phyloP scores from a whole-genome alignment of 345 rosid species.

The Lepidium africanum region DNA sequence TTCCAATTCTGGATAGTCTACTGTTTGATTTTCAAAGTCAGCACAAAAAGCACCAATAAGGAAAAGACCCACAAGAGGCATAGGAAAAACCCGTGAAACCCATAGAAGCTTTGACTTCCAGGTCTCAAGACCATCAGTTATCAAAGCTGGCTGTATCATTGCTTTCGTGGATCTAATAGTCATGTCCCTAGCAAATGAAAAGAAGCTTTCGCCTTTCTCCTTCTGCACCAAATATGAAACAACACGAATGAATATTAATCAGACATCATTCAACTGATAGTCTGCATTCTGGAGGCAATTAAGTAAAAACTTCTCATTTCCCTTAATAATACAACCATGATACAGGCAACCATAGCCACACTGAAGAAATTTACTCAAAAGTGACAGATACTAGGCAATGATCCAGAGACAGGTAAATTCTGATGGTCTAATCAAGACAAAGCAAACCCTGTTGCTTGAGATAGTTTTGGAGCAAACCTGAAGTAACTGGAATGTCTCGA shows the following conservation, averaged over 20 bases:
- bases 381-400: not conserved
- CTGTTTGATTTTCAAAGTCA: conserved; percentile 47
- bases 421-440: not conserved
- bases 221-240: conserved; percentile 34
- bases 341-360: not conserved
- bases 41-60: conserved; percentile 70
- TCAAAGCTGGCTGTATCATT: conserved; percentile 47
- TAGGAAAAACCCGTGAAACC: conserved; percentile 90
- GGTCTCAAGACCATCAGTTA: conserved; percentile 64
- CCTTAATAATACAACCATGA: not conserved
- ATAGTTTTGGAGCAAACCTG: conserved; percentile 47
- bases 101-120: conserved; percentile 91
- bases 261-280: not conserved
- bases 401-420: not conserved
- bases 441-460: not conserved
- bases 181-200: conserved; percentile 87
- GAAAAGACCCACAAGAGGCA: conserved; percentile 95
- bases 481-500: conserved; percentile 81
- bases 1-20: conserved; percentile 72
- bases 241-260: conserved; percentile 2
- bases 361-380: not conserved
- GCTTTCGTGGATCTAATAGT: conserved; percentile 81
- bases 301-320: not conserved
- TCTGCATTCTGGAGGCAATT: not conserved
- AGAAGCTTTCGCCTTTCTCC: conserved; percentile 86